A percentile compares a stretch with the other conserved stretches of the same genome.
phyloP scores from a whole-genome alignment of 2,329 filamentous ascomycete genomes.

The Neofusicoccum ribis region DNA sequence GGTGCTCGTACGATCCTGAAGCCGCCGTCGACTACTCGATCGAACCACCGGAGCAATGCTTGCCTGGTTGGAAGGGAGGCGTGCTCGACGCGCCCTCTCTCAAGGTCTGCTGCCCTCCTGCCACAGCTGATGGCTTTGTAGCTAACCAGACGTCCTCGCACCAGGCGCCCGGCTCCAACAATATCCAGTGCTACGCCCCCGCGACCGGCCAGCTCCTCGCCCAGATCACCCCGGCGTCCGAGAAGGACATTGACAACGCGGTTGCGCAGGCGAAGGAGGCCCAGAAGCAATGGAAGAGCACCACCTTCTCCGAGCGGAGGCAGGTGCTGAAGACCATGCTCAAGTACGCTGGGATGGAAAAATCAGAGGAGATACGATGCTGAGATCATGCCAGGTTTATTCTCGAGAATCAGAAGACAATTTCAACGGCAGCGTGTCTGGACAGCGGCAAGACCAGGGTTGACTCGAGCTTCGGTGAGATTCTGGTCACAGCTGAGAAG shows the following conservation, averaged over 20 bases:
- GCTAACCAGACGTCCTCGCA: constrained; percentile 21
- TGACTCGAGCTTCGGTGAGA: constrained; percentile 90
- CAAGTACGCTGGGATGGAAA: constrained; percentile 47
- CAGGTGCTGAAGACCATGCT: constrained; percentile 80
- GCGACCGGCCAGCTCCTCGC: constrained; percentile 85
- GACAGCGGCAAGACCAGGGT: constrained; percentile 97
- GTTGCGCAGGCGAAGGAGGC: constrained; percentile 73
- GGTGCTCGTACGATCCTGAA: constrained; percentile 30
- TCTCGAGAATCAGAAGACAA: constrained; percentile 83
- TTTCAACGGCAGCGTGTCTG: constrained; percentile 80
- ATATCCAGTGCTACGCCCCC: constrained; percentile 83
- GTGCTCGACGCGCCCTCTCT: constrained; percentile 62
- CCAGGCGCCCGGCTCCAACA: constrained; percentile 61
- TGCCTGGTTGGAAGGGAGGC: constrained; percentile 53
- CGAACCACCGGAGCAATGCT: constrained; percentile 61
- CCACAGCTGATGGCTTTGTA: neutral
- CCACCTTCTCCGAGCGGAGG: constrained; percentile 74
- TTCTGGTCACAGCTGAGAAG: constrained; percentile 91
- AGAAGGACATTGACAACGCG: constrained; percentile 74
- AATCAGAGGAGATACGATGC: neutral
- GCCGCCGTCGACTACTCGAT: constrained; percentile 61
- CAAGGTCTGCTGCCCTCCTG: constrained; percentile 47
- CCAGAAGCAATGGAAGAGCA: constrained; percentile 74
- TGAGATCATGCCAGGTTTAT: constrained; percentile 56
- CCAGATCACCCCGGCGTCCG: constrained; percentile 72